A percentile compares a stretch with the other conserved stretches of the same genome.
Evolutionary conservation across 2,329 filamentous ascomycete genomes (phyloP).

Genomic region (Chaetomiaceae sp.): DNA sequence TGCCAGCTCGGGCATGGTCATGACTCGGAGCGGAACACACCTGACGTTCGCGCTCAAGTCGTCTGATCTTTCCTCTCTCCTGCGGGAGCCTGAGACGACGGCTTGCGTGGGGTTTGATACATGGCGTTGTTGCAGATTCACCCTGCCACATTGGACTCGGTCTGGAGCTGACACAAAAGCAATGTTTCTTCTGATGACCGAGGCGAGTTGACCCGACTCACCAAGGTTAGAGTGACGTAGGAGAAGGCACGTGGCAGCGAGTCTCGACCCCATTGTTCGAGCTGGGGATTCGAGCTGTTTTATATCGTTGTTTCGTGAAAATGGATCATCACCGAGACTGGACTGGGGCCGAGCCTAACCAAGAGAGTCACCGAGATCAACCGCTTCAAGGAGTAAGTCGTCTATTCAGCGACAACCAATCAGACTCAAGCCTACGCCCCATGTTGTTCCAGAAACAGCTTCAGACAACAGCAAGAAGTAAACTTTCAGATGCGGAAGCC

Average conservation of each 20-base stretch:
- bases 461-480: not conserved
- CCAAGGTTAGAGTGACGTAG: not conserved
- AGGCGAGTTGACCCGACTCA: not conserved
- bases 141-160: not conserved
- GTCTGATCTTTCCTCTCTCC: not conserved
- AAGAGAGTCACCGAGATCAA: slow-evolving; percentile 4
- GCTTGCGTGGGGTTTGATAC: not conserved
- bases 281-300: not conserved
- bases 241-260: slow-evolving; percentile 3
- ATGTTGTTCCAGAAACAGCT: not conserved
- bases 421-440: not conserved
- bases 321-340: not conserved
- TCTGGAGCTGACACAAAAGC: not conserved
- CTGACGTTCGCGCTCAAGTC: not conserved
- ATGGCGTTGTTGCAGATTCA: no score
- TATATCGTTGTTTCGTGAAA: not conserved
- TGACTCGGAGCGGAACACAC: not conserved
- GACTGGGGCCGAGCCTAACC: not conserved
- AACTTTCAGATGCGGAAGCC: not conserved
- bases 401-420: not conserved
- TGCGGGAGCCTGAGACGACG: not conserved
- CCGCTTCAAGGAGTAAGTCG: not conserved
- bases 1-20: not conserved
- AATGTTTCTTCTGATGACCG: not conserved
- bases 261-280: not conserved